Base-by-base conservation (phyloP, 768 basidiomycete genomes). In the Auricularia sp. region DNA sequence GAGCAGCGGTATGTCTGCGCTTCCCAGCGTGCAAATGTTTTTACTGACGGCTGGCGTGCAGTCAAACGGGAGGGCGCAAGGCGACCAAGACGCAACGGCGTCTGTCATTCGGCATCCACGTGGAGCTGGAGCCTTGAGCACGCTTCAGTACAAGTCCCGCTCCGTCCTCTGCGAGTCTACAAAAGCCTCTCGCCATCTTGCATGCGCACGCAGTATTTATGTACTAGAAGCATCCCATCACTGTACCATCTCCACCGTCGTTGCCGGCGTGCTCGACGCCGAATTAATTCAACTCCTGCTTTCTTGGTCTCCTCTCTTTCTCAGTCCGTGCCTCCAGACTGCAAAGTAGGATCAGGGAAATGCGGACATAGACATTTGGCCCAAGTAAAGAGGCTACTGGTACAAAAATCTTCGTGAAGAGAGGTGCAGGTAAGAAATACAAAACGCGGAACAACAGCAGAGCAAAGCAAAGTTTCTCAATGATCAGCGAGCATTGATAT, bases 61-160 rank as follows among this genome's bases (percentile, higher is more conserved):
- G 89, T 70, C 87, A 88, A 80, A 94, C 92, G 0, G 92, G 92
- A 6, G 93, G 93, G n/a, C 79, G 93, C 37, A 85, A 90, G 68
- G 92, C 93, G 4, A 84, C 90, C 5, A 95, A 95, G 76, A 93
- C 90, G 3, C 93, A 95, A 72, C 79, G 93, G 65, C 74, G 93
- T 67, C 80, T 94, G 11, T 85, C 85, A 16, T 95, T 94, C 76
- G 91, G 89, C 33, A 87, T 94, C 68, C 84, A 92, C 67, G 84
- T 88, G 61, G 89, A 91, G 75, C 70, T 93, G 63, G 72, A 71
- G 64, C 44, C 34, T 29, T 51, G 47, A 51, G 6, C 10, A 24
- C 10, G 10, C 6, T 21, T 10, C 47, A 7, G 39, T 14, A 42
- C 39, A 14, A 42, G 39, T 42, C 39, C 39, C 39, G 47, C 10